Evolutionary conservation across 345 rosid genomes (phyloP).

Genomic region (Euphorbia lathyris): DNA sequence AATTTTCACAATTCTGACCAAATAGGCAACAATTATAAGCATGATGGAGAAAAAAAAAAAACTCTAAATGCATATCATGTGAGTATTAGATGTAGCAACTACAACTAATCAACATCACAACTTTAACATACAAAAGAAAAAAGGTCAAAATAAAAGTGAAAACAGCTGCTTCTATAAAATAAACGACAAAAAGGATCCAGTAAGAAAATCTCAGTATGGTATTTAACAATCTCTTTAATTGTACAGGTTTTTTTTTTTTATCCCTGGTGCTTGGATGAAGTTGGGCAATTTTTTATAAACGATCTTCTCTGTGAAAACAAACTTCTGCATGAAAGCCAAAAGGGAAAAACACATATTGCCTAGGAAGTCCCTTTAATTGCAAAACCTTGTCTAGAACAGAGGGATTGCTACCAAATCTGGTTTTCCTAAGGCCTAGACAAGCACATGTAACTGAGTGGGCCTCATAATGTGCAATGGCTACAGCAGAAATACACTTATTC

Average conservation of each 20-base stretch:
- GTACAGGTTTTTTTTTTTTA: no score
- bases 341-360: background rate
- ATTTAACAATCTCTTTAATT: background rate
- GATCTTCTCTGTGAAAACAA: no score
- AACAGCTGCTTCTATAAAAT: background rate
- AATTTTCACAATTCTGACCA: slow-evolving; percentile 62
- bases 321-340: background rate
- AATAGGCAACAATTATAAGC: slow-evolving; percentile 20
- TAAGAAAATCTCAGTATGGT: background rate
- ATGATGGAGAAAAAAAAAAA: background rate
- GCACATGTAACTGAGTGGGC: background rate
- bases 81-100: background rate
- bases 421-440: background rate
- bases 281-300: no score
- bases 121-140: slow-evolving; percentile 6
- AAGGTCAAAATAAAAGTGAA: background rate
- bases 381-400: background rate
- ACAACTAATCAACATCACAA: slow-evolving; percentile 1
- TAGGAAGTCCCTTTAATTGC: background rate
- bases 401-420: background rate
- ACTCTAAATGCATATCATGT: background rate
- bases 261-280: no score
- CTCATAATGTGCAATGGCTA: background rate
- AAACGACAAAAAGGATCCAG: background rate
- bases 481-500: background rate